Evolutionary conservation across 1,284 basidiomycete species (phyloP), one percentile per base, ranked within the genome.

Genomic region (Lignosus rhinocerotis): DNA sequence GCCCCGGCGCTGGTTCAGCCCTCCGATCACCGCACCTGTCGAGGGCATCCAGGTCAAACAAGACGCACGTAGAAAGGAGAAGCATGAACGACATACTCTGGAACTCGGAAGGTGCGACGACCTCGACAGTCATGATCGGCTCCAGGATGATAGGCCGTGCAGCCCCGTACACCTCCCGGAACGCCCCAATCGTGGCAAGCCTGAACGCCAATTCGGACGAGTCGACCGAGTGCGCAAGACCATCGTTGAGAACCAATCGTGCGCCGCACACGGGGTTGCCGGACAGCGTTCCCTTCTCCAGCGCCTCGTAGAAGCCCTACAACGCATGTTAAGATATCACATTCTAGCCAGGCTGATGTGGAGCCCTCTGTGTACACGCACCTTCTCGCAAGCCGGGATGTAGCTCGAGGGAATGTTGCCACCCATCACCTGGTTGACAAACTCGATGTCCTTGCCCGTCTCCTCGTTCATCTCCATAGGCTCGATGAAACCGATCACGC

Each of bases 51-150:
- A 31, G 3, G 19, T 25, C 5, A 11, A 1, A 3, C 44, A 31
- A 30, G 34, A n/a, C 30, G 32, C 45, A 56, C 36, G 30, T 25
- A 50, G 21, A 10, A 19, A 30, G 36, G 34, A 31, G 21, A 7
- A 2, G 30, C 3, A 32, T 49, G 41, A 33, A 47, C 6, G 31
- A 76, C 82, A 56, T 67, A 82, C 96, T 96, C 73, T 99, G 97
- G 84, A 98, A 99, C 72, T 99, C 97, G 41, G 87, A 82, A 2
- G 97, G 97, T 0, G 96, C 96, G 44, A 98, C 89, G 21, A 99
- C 93, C 72, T 99, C 97, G 50, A 99, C 97, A 14, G 87, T 93
- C 97, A 99, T 99, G 75, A 98, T 91, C 21, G 97, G 97, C 73
- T 99, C 97, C 39, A 99, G 80, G 58, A 99, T 91, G 56, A 94